phyloP scores from a whole-genome alignment of 768 basidiomycete species.

The Leccinum boreale region DNA sequence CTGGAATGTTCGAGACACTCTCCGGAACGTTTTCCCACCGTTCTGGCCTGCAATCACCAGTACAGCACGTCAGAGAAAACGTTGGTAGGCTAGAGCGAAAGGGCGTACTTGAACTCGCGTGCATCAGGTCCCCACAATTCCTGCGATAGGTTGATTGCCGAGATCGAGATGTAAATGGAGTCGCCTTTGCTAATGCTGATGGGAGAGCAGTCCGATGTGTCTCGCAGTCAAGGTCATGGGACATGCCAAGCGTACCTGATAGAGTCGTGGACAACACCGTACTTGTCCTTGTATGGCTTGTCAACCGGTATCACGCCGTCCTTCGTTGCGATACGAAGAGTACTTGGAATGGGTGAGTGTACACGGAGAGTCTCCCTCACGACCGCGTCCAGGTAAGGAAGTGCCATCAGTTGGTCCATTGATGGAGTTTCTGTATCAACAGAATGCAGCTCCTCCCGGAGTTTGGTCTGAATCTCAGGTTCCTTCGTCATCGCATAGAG shows the following conservation, averaged over 20 bases:
- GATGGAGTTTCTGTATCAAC: constrained; percentile 55
- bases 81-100: background rate
- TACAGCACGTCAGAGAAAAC: background rate
- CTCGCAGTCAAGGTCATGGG: background rate
- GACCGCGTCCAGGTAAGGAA: constrained; percentile 72
- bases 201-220: background rate
- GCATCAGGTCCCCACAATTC: constrained; percentile 65
- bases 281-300: constrained; percentile 41
- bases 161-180: constrained; percentile 48
- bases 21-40: constrained; percentile 54
- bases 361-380: constrained; percentile 59
- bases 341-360: constrained; percentile 47
- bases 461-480: constrained; percentile 47
- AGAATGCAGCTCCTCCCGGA: constrained; percentile 54
- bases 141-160: constrained; percentile 48
- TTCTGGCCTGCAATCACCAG: constrained; percentile 19
- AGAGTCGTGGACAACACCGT: constrained; percentile 39
- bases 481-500: constrained; percentile 52
- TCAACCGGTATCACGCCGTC: constrained; percentile 54
- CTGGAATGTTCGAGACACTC: constrained; percentile 46
- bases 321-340: constrained; percentile 42
- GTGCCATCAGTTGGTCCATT: constrained; percentile 64
- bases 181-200: constrained; percentile 45
- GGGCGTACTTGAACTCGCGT: constrained; percentile 48
- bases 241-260: constrained; percentile 32